These are phyloP conservation scores for Hypoxylon sp. DNA, from an alignment of 2,329 filamentous ascomycete genomes.

Conservation along the genomic window DNA sequence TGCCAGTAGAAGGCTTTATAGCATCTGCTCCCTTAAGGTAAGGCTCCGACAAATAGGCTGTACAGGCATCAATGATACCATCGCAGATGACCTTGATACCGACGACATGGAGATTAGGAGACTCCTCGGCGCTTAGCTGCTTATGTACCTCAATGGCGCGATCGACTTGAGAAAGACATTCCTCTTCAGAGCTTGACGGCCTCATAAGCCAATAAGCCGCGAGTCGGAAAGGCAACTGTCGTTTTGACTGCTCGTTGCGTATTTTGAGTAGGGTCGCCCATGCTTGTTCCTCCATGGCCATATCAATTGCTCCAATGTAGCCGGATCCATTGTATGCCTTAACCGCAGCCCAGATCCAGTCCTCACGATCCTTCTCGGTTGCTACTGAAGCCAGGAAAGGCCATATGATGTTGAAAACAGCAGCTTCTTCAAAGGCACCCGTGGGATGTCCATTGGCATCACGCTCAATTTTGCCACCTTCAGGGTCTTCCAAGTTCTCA, in stretches of 20 bases:
- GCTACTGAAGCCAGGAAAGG: conserved; percentile 66
- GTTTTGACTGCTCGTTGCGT: conserved; percentile 52
- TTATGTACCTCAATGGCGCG: conserved; percentile 63
- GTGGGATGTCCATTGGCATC: conserved; percentile 63
- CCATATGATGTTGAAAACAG: conserved; percentile 68
- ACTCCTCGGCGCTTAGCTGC: conserved; percentile 41
- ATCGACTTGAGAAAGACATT: conserved; percentile 64
- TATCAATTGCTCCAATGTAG: conserved; percentile 70
- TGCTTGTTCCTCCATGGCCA: conserved; percentile 73
- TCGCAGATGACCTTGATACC: conserved; percentile 75
- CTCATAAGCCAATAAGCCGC: conserved; percentile 71
- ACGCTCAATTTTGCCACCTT: conserved; percentile 67
- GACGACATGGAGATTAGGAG: conserved; percentile 63
- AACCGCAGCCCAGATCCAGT: conserved; percentile 64
- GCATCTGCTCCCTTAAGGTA: conserved; percentile 62
- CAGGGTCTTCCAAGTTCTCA: conserved; percentile 62
- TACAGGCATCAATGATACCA: conserved; percentile 74
- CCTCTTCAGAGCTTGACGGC: conserved; percentile 60
- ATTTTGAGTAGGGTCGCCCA: conserved; percentile 66
- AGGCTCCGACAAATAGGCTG: conserved; percentile 69
- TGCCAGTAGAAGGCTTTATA: conserved; percentile 53
- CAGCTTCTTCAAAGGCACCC: conserved; percentile 67
- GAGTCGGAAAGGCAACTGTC: conserved; percentile 61
- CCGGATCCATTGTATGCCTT: conserved; percentile 66
- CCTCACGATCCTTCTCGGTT: conserved; percentile 63